These are phyloP conservation scores for Pilobolus umbonatus DNA, from an alignment of 192 early-diverging fungal species.

Conservation along the genomic window DNA sequence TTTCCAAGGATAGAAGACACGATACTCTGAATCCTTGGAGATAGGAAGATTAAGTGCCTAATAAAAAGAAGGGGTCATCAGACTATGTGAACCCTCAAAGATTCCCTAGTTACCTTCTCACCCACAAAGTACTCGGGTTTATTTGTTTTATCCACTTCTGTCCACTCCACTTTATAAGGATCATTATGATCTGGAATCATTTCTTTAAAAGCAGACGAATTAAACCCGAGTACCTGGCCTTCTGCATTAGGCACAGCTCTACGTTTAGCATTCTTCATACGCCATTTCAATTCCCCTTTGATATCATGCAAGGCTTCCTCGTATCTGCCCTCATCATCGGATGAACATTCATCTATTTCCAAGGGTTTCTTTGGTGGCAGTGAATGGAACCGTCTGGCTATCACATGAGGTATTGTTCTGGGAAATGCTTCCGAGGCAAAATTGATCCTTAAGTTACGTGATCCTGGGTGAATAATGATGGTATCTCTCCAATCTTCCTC, in stretches of 20 bases:
- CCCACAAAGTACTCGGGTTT: conserved; percentile 42
- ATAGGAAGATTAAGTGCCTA: conserved; percentile 48
- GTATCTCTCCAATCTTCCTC: conserved; percentile 57
- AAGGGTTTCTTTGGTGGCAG: not conserved
- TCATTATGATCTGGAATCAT: conserved; percentile 86
- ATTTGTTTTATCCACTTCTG: conserved; percentile 42
- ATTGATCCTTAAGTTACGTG: conserved; percentile 76
- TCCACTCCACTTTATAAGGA: conserved; percentile 88
- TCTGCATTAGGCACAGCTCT: conserved; percentile 70
- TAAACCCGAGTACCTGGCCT: conserved; percentile 68
- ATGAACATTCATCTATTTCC: conserved; percentile 29
- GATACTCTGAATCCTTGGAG: conserved; percentile 32
- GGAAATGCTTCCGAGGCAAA: conserved; percentile 80
- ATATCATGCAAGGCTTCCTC: conserved; percentile 41
- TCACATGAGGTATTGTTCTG: conserved; percentile 69
- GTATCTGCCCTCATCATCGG: conserved; percentile 10
- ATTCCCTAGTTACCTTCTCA: conserved; percentile 46
- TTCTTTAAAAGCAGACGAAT: conserved; percentile 57
- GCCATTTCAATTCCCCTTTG: conserved; percentile 65
- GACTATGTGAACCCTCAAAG: not conserved
- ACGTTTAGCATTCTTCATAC: conserved; percentile 79
- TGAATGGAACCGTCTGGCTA: conserved; percentile 57
- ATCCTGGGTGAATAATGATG: conserved; percentile 85
- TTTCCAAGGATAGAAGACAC: conserved; percentile 70
- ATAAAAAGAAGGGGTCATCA: too few relatives aligned